Evolutionary conservation across 139 green algal genomes (phyloP), one percentile per base, ranked within the genome.

Genomic region (Coelastrella sp.): DNA sequence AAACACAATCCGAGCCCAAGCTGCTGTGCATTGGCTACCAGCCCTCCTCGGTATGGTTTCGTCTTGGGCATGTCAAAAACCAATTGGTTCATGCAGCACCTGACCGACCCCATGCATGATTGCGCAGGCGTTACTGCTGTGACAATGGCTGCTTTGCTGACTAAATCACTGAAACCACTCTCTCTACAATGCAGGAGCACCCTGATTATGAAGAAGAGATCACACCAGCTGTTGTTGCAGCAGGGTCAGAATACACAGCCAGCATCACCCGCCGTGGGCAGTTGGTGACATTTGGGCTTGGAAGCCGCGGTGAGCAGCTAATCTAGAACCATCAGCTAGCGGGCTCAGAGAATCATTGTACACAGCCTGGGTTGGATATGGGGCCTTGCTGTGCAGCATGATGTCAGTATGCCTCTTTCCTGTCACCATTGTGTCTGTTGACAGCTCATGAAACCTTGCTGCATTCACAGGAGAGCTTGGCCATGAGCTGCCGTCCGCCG

Each of bases 201-300:
- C 81, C 58, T 25, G n/a, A 91, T 10, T 68, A 93, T 72, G 94
- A 95, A 82, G 94, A 95, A 87, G 94, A 96, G 90, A 95, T 93
- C 7, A 95, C 95, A 79, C 93, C 96, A 0, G 95, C 96, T 0
- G 95, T 97, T 4, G 96, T 98, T 4, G 91, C 92, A 5, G 95
- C 92, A 56, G 96, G 96, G 82, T 94, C 82, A 65, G 93, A 91
- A 73, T 93, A 96, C 95, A 93, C 92, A 4, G 91, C 91, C 17
- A 88, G 86, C 58, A 97, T 98, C 70, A 95, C 94, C 3, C 91
- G 96, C n/a, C 89, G 95, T 9, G 85, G 87, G 22, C 89, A 95
- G 74, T 92, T 98, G 0, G 96, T 95, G 91, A 96, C 95, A 15
- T 98, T 96, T 96, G 96, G 96, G 78, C 91, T 98, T 15, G 95